Percentiles rank a stretch among this genome's conserved stretches.
Conservation (phyloP, 1,284 basidiomycete genomes). For the Puccinia hordei region DNA sequence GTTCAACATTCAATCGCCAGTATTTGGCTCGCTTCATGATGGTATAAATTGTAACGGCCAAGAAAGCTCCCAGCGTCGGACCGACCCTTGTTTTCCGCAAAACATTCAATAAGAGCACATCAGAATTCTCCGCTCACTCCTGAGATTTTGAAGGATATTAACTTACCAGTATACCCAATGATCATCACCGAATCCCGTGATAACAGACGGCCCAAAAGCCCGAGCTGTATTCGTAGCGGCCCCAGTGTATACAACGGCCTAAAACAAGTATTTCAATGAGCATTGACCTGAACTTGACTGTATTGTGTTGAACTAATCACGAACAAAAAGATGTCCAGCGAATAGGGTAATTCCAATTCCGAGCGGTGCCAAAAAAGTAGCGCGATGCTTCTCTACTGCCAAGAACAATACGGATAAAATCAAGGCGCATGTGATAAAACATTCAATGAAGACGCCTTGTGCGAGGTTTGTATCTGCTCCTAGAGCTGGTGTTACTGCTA, state of each 20-base stretch:
- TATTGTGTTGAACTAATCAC: not conserved
- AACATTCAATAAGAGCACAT: conserved; percentile 9
- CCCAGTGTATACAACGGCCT: conserved; percentile 44
- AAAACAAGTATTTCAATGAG: not conserved
- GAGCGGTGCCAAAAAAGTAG: conserved; percentile 62
- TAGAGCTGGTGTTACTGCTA: conserved; percentile 35
- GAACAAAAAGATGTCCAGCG: conserved; percentile 51
- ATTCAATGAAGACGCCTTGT: conserved; percentile 42
- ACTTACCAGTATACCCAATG: conserved; percentile 41
- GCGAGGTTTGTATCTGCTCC: conserved; percentile 31
- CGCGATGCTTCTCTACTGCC: conserved; percentile 47
- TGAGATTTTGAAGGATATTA: not conserved
- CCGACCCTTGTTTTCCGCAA: conserved; percentile 19
- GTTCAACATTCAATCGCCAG: conserved; percentile 39
- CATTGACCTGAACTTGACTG: not conserved
- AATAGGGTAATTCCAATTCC: conserved; percentile 43
- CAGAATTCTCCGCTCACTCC: not conserved
- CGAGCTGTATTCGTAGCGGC: conserved; percentile 44
- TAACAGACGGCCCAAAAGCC: conserved; percentile 36
- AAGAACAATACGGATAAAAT: conserved; percentile 39
- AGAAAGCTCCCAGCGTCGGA: conserved; percentile 35
- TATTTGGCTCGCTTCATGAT: conserved; percentile 42
- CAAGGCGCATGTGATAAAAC: conserved; percentile 31
- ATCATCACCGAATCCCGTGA: conserved; percentile 35
- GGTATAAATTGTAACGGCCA: conserved; percentile 44